phyloP scores from a whole-genome alignment of 192 early-diverging fungal genomes.

The Coemansia sp. region DNA sequence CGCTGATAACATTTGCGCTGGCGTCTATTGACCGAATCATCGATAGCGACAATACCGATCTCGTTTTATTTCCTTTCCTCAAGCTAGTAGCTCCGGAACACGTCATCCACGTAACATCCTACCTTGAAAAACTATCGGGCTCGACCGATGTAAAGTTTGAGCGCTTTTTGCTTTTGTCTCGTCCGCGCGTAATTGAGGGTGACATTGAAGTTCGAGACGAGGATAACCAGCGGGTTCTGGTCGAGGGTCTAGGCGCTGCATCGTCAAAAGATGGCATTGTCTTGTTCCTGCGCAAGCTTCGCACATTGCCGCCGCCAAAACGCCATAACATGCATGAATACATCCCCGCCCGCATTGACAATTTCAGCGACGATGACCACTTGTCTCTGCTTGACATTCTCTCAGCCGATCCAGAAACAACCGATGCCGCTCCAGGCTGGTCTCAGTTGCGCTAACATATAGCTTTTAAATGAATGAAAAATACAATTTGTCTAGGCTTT shows the following conservation, averaged over 20 bases:
- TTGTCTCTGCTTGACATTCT: conserved; percentile 39
- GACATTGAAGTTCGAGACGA: conserved; percentile 23
- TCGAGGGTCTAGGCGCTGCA: conserved; percentile 36
- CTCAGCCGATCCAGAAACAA: conserved; percentile 36
- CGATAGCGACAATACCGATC: conserved; percentile 29
- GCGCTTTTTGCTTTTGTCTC: conserved; percentile 27
- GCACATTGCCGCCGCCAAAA: conserved; percentile 16
- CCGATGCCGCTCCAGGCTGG: conserved; percentile 24
- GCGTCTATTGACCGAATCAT: conserved; percentile 29
- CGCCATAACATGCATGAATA: conserved; percentile 17
- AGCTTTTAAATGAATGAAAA: background rate
- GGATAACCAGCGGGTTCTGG: conserved; percentile 23
- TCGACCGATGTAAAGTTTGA: conserved; percentile 37
- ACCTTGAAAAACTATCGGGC: conserved; percentile 23
- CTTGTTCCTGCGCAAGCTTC: conserved; percentile 26
- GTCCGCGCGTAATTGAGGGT: conserved; percentile 36
- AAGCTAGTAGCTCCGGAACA: conserved; percentile 46
- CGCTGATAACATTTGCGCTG: conserved; percentile 31
- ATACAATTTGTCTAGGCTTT: background rate
- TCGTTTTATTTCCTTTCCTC: conserved; percentile 31
- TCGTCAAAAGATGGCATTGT: conserved; percentile 35
- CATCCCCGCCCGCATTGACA: conserved; percentile 5
- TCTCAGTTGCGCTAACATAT: conserved; percentile 1
- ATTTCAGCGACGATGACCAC: conserved; percentile 16
- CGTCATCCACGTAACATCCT: conserved; percentile 17